Evolutionary conservation across 805 yeast species (phyloP), one percentile per base, ranked within the genome.

Genomic region (Candida nemodendra): DNA sequence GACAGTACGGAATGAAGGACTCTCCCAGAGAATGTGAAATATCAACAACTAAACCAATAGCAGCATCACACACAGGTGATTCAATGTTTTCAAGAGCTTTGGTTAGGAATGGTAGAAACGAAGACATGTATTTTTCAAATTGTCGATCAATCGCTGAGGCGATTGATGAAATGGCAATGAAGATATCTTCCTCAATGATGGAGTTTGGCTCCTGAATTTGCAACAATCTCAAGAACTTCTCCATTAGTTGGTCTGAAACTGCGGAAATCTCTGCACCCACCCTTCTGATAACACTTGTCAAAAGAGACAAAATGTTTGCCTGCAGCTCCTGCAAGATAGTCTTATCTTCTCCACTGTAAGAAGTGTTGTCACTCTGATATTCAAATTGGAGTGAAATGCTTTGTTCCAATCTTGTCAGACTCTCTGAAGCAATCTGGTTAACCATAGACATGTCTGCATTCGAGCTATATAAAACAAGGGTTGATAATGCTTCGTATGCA

Each of bases 41-140:
- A 65, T 93, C 99, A 14, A 96, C 96, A 42, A 93, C 89, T 34
- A 93, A 74, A 4, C 99, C 98, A 40, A 93, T 89, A 3, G 98
- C 95, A 4, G 96, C 86, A 46, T 77, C 77, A 55, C 96, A 84
- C 9, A 86, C 80, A 26, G 90, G 84, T 4, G 88, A 79, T 26
- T 87, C 96, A 7, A 84, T 79, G 62, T 89, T 90, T 51, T 78
- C 76, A 44, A 93, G 71, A 0, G 96, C 96, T 44, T 74, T 72
- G 13, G 80, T 78, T 59, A 93, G 72, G 60, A 72, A 90, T 39
- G 98, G 97, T 43, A 87, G 69, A 60, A 93, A 88, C 5, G 84
- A 74, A 39, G 77, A 80, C 80, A 90, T 79, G 61, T 87, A 93
- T 52, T 77, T 78, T 51, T 72, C 71, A 59, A 93, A 93, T 16